These are phyloP conservation scores for Nicotiana tomentosiformis DNA, from an alignment of 257 asterid genomes.

Conservation along the genomic window DNA sequence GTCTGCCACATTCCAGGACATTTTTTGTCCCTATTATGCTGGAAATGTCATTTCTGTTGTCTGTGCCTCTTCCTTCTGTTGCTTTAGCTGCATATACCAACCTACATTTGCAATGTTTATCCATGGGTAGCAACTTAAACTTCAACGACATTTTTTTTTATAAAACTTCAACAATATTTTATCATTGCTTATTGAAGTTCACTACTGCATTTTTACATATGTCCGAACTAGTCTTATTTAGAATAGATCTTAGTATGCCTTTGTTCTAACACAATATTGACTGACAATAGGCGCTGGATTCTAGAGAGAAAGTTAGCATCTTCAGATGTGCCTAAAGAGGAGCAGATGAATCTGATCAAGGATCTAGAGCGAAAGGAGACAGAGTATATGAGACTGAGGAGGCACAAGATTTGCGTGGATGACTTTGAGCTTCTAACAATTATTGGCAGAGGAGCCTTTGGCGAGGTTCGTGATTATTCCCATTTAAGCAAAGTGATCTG, in stretches of 20 bases:
- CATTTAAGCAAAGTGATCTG: neutral
- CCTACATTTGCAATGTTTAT: neutral
- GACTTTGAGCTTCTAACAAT: constrained; percentile 95
- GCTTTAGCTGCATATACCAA: neutral
- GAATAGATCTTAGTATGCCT: neutral
- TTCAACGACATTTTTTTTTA: neutral
- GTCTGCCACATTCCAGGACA: too few relatives aligned
- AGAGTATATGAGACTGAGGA: constrained; percentile 85
- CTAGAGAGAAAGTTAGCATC: constrained; percentile 90
- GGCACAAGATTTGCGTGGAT: constrained; percentile 93
- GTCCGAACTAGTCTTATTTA: neutral
- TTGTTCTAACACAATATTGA: neutral
- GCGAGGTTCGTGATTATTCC: constrained; percentile 39
- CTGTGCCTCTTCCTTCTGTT: neutral
- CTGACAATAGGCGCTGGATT: constrained; percentile 66
- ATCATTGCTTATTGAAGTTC: neutral
- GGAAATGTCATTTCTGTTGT: neutral
- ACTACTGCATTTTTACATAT: neutral
- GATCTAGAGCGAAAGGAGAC: constrained; percentile 95
- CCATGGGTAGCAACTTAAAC: neutral
- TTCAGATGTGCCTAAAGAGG: constrained; percentile 97
- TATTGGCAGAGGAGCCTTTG: constrained; percentile 97
- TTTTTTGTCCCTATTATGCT: neutral
- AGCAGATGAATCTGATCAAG: constrained; percentile 70
- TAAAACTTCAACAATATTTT: neutral